These are phyloP conservation scores for Plantago ovata DNA, from an alignment of 257 asterid genomes.

Conservation along the genomic window DNA sequence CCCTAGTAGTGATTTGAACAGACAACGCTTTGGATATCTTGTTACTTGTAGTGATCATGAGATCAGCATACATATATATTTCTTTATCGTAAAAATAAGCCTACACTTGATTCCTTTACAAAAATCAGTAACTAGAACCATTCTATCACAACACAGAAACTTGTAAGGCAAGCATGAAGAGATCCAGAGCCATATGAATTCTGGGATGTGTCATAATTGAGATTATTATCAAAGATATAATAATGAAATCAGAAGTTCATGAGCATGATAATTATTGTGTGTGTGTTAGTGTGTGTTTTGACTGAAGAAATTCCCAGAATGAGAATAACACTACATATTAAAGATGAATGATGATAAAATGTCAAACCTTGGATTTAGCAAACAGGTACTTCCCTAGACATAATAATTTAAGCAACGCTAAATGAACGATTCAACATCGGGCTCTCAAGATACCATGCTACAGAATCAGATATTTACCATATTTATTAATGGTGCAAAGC, in stretches of 20 bases:
- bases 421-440: neutral
- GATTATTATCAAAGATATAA: conserved; percentile 20
- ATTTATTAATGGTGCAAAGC: neutral
- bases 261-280: conserved; percentile 18
- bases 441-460: neutral
- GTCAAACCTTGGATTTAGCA: conserved; percentile 74
- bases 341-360: conserved; percentile 11
- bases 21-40: no score
- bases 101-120: neutral
- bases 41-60: no score
- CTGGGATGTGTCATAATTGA: conserved; percentile 42
- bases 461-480: neutral
- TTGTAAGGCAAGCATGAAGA: no score
- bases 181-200: conserved; percentile 41
- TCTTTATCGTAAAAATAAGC: conserved; percentile 11
- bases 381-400: no score
- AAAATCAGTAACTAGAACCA: neutral
- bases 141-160: no score
- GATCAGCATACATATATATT: conserved; percentile 11
- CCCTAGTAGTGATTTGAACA: no score
- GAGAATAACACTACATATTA: conserved; percentile 10
- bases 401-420: neutral
- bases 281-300: no score
- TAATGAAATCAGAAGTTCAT: conserved; percentile 16
- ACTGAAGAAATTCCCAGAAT: neutral